A percentile compares a stretch with the other conserved stretches of the same genome.
Evolutionary conservation across 345 rosid genomes (phyloP).

Genomic region (Citrus trifoliata): DNA sequence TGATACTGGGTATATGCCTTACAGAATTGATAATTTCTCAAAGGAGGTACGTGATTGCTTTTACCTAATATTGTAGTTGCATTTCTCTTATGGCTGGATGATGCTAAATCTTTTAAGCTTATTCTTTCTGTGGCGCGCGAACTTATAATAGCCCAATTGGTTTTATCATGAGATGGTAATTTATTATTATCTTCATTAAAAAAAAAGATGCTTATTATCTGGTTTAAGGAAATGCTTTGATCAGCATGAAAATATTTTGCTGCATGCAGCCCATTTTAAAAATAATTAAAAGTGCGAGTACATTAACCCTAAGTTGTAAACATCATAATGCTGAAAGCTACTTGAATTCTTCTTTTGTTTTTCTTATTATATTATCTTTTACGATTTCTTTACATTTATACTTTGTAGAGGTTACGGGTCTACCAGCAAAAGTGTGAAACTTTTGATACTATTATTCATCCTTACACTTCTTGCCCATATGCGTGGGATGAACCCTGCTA

Average conservation of each 20-base stretch:
- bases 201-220: neutral
- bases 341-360: neutral
- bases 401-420: constrained; percentile 65
- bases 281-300: neutral
- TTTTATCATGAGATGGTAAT: neutral
- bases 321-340: neutral
- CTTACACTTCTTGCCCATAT: constrained; percentile 79
- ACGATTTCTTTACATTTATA: constrained; percentile 1
- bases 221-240: neutral
- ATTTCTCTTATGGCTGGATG: neutral
- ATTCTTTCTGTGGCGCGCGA: neutral
- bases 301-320: neutral
- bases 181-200: too few species aligned
- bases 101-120: neutral
- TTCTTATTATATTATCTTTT: neutral
- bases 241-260: neutral
- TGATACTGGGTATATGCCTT: constrained; percentile 89
- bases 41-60: constrained; percentile 68
- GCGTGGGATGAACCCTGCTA: constrained; percentile 98
- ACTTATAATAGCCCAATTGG: too few species aligned
- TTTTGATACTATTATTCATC: constrained; percentile 71
- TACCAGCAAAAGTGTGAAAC: constrained; percentile 90
- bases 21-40: constrained; percentile 94
- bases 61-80: neutral
- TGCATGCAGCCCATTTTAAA: neutral